phyloP scores from a whole-genome alignment of 805 yeast species.

The Saccharomycopsis schoenii region DNA sequence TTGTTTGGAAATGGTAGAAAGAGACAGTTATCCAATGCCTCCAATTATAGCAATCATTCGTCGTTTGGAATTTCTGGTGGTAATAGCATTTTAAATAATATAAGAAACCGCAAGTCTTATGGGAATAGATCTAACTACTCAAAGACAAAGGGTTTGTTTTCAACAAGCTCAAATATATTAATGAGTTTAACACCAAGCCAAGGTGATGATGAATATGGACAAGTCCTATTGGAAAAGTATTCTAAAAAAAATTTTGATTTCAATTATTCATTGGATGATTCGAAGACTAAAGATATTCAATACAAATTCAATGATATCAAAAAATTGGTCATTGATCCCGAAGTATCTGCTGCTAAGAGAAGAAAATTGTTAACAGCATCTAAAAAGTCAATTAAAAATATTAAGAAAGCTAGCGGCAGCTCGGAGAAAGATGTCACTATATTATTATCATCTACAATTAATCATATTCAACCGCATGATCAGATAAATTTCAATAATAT shows the following conservation, averaged over 20 bases:
- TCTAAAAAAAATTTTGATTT: conserved; percentile 9
- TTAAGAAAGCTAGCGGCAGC: not conserved
- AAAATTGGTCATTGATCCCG: conserved; percentile 32
- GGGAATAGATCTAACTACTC: not conserved
- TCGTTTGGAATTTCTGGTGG: not conserved
- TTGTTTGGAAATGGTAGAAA: not conserved
- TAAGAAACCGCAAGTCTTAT: conserved; percentile 7
- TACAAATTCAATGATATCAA: conserved; percentile 21
- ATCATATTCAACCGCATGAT: not conserved
- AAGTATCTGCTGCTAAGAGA: conserved; percentile 35
- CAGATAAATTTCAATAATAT: not conserved
- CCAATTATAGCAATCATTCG: not conserved
- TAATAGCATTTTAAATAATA: conserved; percentile 11
- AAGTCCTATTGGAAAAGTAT: conserved; percentile 2
- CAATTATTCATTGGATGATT: not conserved
- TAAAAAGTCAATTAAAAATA: not conserved
- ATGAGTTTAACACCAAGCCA: conserved; percentile 11
- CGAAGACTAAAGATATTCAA: not conserved
- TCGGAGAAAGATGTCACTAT: not conserved
- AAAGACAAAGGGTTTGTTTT: not conserved
- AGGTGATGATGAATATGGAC: conserved; percentile 1
- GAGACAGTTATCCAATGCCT: not conserved
- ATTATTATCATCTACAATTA: not conserved
- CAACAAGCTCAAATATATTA: not conserved
- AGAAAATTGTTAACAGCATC: conserved; percentile 28